A percentile compares a stretch with the other conserved stretches of the same genome.
phyloP scores from a whole-genome alignment of 768 basidiomycete genomes.

The Podaxis sp. region DNA sequence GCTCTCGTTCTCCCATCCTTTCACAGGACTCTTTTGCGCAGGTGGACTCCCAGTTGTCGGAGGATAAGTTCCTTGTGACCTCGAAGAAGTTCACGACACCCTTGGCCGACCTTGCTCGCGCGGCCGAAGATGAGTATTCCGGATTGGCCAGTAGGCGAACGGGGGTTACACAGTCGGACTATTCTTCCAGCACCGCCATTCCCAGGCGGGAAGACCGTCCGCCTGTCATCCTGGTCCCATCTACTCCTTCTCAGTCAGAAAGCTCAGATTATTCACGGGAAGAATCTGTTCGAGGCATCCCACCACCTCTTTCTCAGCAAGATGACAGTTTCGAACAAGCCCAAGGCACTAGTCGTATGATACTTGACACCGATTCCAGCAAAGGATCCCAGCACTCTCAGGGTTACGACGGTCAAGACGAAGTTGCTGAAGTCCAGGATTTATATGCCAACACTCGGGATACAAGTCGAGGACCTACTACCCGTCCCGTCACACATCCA shows the following conservation, averaged over 20 bases:
- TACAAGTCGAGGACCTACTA: background rate
- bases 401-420: constrained; percentile 13
- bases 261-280: constrained; percentile 18
- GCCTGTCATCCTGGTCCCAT: constrained; percentile 41
- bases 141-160: background rate
- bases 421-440: constrained; percentile 13
- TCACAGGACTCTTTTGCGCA: constrained; percentile 69
- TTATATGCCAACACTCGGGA: background rate
- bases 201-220: constrained; percentile 14
- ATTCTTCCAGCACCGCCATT: background rate
- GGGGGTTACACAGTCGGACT: background rate
- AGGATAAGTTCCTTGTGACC: constrained; percentile 42
- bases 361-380: constrained; percentile 22
- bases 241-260: constrained; percentile 52
- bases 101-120: constrained; percentile 51
- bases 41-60: constrained; percentile 46
- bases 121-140: constrained; percentile 19
- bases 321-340: constrained; percentile 15
- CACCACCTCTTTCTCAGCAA: constrained; percentile 18
- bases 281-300: background rate
- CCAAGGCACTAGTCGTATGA: constrained; percentile 4
- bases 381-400: constrained; percentile 22
- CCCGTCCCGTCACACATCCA: background rate
- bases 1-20: constrained; percentile 21
- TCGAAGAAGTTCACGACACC: constrained; percentile 57